These are phyloP conservation scores for Spiromastix sp. DNA, from an alignment of 2,329 filamentous ascomycete genomes.

Conservation along the genomic window DNA sequence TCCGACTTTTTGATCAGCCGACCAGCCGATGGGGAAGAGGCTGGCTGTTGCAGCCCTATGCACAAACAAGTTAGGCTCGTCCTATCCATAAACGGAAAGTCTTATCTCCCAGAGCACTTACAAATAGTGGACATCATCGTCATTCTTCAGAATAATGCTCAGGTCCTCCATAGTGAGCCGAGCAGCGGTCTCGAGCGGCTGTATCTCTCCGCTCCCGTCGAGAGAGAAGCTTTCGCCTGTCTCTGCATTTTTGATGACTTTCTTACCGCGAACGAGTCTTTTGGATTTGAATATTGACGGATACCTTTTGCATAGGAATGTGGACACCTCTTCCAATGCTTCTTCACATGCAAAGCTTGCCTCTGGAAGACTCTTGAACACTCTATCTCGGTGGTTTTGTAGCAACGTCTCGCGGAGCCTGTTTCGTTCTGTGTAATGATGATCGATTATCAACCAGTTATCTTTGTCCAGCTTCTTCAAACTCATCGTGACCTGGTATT, in stretches of 20 bases:
- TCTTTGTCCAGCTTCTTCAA: conserved; percentile 34
- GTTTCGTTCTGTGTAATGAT: conserved; percentile 36
- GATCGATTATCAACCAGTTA: conserved; percentile 42
- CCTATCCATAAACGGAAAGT: neutral
- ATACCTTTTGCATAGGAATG: conserved; percentile 36
- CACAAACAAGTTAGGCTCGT: neutral
- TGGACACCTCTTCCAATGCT: conserved; percentile 34
- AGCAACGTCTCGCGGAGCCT: conserved; percentile 33
- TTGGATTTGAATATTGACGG: conserved; percentile 34
- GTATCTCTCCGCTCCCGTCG: conserved; percentile 22
- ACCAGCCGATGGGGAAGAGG: conserved; percentile 44
- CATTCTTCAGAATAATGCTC: conserved; percentile 37
- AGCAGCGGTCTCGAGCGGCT: conserved; percentile 41
- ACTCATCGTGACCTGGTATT: conserved; percentile 38
- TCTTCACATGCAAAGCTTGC: conserved; percentile 38
- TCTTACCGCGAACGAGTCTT: conserved; percentile 15
- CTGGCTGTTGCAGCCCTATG: conserved; percentile 40
- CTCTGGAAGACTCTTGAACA: conserved; percentile 36
- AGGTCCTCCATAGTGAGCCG: conserved; percentile 44
- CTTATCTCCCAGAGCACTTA: conserved; percentile 18
- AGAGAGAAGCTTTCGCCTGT: conserved; percentile 35
- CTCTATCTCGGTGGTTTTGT: conserved; percentile 26
- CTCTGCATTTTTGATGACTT: conserved; percentile 32
- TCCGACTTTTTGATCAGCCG: conserved; percentile 38
- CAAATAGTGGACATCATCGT: conserved; percentile 39